These are phyloP conservation scores for Kodamaea sp. DNA, from an alignment of 1,139 yeast genomes.

Conservation along the genomic window DNA sequence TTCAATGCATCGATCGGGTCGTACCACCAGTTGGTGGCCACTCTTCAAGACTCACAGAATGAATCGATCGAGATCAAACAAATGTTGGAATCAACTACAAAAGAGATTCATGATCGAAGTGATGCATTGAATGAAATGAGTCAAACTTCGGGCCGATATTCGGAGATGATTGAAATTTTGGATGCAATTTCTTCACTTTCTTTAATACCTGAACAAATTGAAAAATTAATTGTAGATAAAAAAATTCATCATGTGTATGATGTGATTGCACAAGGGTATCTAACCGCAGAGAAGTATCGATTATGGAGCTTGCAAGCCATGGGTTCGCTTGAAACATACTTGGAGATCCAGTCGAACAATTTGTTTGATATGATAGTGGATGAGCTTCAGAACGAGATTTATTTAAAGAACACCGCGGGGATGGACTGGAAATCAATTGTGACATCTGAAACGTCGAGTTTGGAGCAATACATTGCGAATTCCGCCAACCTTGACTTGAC, in stretches of 20 bases:
- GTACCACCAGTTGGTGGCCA: slow-evolving; percentile 41
- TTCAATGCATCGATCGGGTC: slow-evolving; percentile 62
- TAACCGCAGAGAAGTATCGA: slow-evolving; percentile 54
- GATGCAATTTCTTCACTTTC: slow-evolving; percentile 66
- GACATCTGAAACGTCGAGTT: slow-evolving; percentile 28
- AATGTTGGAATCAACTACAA: slow-evolving; percentile 43
- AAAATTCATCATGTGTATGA: slow-evolving; percentile 68
- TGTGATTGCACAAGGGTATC: slow-evolving; percentile 53
- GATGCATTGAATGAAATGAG: slow-evolving; percentile 63
- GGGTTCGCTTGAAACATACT: slow-evolving; percentile 51
- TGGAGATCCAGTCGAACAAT: slow-evolving; percentile 60
- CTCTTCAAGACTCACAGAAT: slow-evolving; percentile 55
- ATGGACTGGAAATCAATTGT: slow-evolving; percentile 4
- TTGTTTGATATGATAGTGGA: slow-evolving; percentile 72
- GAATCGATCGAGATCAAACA: slow-evolving; percentile 40
- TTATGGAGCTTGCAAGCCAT: slow-evolving; percentile 65
- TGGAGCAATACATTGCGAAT: slow-evolving; percentile 55
- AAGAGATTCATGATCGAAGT: slow-evolving; percentile 51
- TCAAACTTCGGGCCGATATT: slow-evolving; percentile 56
- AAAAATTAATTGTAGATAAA: slow-evolving; percentile 61
- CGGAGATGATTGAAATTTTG: slow-evolving; percentile 67
- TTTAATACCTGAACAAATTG: slow-evolving; percentile 59
- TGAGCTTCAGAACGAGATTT: slow-evolving; percentile 71
- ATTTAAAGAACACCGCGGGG: slow-evolving; percentile 42
- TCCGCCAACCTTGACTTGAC: slow-evolving; percentile 55